A percentile compares a stretch with the other conserved stretches of the same genome.
phyloP scores from a whole-genome alignment of 768 basidiomycete genomes.

The Suillus weaverae region DNA sequence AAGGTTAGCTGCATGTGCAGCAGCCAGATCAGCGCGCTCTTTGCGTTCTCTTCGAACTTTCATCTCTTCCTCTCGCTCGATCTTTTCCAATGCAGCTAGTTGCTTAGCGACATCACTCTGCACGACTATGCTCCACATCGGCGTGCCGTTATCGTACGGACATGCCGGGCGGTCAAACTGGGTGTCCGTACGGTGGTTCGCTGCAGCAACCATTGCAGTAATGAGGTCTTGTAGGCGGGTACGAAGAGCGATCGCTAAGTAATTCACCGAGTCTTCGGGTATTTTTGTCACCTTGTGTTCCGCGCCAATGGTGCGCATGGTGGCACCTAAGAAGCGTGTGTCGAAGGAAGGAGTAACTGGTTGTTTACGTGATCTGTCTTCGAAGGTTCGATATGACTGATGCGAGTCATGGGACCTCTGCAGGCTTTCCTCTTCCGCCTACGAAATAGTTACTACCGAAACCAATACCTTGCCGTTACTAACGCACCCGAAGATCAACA shows the following conservation, averaged over 20 bases:
- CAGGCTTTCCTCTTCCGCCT: slow-evolving; percentile 87
- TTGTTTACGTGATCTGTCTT: slow-evolving; percentile 81
- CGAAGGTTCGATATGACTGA: slow-evolving; percentile 61
- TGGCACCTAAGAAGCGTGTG: slow-evolving; percentile 58
- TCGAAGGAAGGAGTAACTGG: slow-evolving; percentile 70
- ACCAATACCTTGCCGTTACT: not conserved
- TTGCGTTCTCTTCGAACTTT: slow-evolving; percentile 73
- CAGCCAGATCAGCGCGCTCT: slow-evolving; percentile 70
- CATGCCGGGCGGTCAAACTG: slow-evolving; percentile 68
- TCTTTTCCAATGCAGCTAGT: slow-evolving; percentile 69
- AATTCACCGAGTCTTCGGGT: slow-evolving; percentile 72
- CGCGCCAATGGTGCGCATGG: slow-evolving; percentile 66
- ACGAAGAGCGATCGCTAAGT: slow-evolving; percentile 77
- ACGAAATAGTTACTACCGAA: slow-evolving; percentile 7
- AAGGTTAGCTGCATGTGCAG: slow-evolving; percentile 64
- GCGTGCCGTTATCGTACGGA: slow-evolving; percentile 62
- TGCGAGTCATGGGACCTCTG: slow-evolving; percentile 66
- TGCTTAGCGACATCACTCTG: slow-evolving; percentile 81
- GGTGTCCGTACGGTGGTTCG: slow-evolving; percentile 67
- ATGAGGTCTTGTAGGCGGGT: slow-evolving; percentile 71
- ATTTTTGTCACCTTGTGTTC: slow-evolving; percentile 68
- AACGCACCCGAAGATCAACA: slow-evolving; percentile 74
- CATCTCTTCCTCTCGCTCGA: slow-evolving; percentile 84
- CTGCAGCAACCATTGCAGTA: slow-evolving; percentile 64
- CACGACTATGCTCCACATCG: slow-evolving; percentile 83